Evolutionary conservation across 1,284 basidiomycete genomes (phyloP).

Genomic region (Neonothopanus nambi): DNA sequence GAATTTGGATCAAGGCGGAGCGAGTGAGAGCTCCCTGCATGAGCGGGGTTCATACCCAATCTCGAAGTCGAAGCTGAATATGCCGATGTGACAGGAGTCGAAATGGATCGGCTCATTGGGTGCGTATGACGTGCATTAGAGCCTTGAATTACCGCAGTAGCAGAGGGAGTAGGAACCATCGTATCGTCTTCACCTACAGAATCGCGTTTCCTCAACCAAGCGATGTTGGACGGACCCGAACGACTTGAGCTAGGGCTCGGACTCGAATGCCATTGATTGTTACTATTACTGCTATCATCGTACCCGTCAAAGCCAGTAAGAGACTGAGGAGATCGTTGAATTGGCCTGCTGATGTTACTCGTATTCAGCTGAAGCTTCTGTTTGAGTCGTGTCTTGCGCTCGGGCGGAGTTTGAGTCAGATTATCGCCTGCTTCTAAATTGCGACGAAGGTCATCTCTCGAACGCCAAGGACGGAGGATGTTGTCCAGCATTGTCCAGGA

Average conservation of each 20-base stretch:
- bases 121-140: conserved; percentile 2
- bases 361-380: conserved; percentile 18
- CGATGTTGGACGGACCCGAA: conserved; percentile 36
- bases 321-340: conserved; percentile 31
- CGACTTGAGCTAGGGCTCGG: conserved; percentile 20
- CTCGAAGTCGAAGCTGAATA: conserved; percentile 15
- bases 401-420: neutral
- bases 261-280: conserved; percentile 16
- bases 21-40: conserved; percentile 34
- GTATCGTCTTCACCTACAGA: conserved; percentile 15
- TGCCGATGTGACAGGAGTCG: conserved; percentile 27
- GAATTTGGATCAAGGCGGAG: conserved; percentile 31
- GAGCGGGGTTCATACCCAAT: conserved; percentile 24
- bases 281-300: too few species aligned
- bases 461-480: neutral
- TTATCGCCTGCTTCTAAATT: conserved; percentile 5
- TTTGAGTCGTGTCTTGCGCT: neutral
- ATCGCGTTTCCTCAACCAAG: conserved; percentile 32
- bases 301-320: conserved; percentile 31
- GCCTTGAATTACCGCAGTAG: conserved; percentile 17
- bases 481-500: neutral
- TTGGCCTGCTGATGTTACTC: conserved; percentile 34
- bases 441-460: neutral
- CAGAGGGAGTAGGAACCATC: conserved; percentile 19
- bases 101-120: conserved; percentile 19